A percentile compares a stretch with the other conserved stretches of the same genome.
Evolutionary conservation across 306 rosid genomes (phyloP).

Genomic region (Dryas drummondii): DNA sequence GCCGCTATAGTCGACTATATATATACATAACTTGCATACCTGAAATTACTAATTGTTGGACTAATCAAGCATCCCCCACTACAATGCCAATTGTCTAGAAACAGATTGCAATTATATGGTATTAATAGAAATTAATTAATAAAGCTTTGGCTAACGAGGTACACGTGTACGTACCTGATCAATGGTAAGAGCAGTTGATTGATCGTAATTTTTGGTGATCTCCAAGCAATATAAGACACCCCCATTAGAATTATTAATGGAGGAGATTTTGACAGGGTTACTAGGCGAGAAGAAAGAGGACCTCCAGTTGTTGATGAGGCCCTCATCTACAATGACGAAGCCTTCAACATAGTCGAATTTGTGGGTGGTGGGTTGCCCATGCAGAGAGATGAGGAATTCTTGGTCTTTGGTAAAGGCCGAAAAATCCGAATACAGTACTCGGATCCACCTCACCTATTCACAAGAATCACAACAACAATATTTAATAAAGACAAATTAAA

Average conservation of each 20-base stretch:
- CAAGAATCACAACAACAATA: conserved; percentile 1
- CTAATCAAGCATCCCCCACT: too few species aligned
- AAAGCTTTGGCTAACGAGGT: too few species aligned
- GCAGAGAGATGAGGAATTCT: conserved; percentile 80
- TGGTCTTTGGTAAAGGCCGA: conserved; percentile 66
- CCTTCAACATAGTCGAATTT: conserved; percentile 94
- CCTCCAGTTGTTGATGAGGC: conserved; percentile 90
- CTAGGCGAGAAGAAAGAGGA: conserved; percentile 84
- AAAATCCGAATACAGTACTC: conserved; percentile 84
- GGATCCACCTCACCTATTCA: conserved; percentile 84
- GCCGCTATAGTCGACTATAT: neutral
- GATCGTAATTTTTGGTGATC: conserved; percentile 77
- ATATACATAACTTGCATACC: neutral
- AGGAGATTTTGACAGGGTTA: conserved; percentile 75
- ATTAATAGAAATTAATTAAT: too few species aligned
- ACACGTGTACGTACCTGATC: conserved; percentile 56
- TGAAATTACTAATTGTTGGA: neutral
- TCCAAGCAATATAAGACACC: conserved; percentile 92
- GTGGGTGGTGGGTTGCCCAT: conserved; percentile 46
- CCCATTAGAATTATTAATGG: conserved; percentile 63
- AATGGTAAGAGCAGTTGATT: conserved; percentile 40
- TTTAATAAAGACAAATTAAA: neutral
- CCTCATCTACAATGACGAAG: conserved; percentile 90
- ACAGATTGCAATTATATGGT: too few species aligned
- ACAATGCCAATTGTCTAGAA: too few species aligned